These are phyloP conservation scores for Diaporthe eres DNA, from an alignment of 2,329 filamentous ascomycete species.

Conservation along the genomic window DNA sequence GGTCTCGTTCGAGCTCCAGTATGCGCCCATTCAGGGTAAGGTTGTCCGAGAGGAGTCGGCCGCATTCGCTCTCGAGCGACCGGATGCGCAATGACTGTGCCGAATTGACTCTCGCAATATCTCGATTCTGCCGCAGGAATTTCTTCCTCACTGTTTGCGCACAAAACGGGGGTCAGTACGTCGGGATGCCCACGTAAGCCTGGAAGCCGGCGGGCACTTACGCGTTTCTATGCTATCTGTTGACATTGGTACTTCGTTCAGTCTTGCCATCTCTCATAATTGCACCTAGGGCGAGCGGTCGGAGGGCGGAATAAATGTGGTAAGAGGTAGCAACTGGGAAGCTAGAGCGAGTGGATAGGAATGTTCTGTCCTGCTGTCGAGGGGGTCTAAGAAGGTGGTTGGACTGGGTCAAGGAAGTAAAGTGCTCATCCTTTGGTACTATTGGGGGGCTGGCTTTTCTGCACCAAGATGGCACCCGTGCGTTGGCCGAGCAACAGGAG, in stretches of 20 bases:
- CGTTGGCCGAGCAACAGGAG: conserved; percentile 23
- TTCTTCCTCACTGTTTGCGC: conserved; percentile 77
- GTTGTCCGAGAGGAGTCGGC: conserved; percentile 83
- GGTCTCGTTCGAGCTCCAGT: conserved; percentile 76
- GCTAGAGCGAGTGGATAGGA: conserved; percentile 21
- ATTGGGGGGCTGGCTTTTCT: conserved; percentile 35
- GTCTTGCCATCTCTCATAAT: conserved; percentile 78
- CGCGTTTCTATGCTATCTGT: conserved; percentile 79
- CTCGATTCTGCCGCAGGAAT: conserved; percentile 86
- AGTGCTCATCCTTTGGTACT: conserved; percentile 18
- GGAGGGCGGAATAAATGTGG: neutral
- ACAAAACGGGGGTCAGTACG: conserved; percentile 41
- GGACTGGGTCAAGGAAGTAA: conserved; percentile 26
- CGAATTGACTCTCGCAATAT: conserved; percentile 85
- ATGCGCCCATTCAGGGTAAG: conserved; percentile 79
- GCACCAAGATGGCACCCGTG: conserved; percentile 19
- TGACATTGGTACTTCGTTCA: conserved; percentile 81
- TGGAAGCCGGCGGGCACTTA: conserved; percentile 60
- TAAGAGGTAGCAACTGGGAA: neutral
- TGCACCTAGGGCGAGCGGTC: conserved; percentile 34
- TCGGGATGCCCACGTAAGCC: conserved; percentile 32
- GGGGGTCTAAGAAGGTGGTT: conserved; percentile 24
- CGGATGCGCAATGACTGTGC: conserved; percentile 83
- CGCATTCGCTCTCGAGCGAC: conserved; percentile 81
- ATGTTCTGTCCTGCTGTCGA: conserved; percentile 36